Base-by-base conservation (phyloP, 2,329 filamentous ascomycete genomes). In the Fusarium paranaense region DNA sequence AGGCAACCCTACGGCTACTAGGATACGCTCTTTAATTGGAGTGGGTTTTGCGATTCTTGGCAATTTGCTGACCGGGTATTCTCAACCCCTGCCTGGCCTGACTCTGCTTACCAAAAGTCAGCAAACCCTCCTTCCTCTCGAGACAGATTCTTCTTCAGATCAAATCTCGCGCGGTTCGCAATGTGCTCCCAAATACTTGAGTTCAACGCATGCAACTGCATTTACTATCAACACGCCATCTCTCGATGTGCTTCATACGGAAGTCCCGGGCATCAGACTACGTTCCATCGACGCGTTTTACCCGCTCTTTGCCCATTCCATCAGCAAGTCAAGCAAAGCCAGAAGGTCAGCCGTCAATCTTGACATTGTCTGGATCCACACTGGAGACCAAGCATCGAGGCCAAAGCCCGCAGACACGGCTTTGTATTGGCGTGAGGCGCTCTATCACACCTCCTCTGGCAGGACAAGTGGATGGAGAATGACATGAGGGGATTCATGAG, bases 161-260 rank as follows among this genome's bases (percentile, higher is more conserved):
- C 8, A 27, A 50, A 2, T 50, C 25, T 50, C 9, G 2, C 7
- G 5, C 5, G 27, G 4, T 7, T 18, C 25, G 3, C 10, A 25
- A 50, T 50, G 45, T 50, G 45, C 6, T 27, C 25, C 5, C 45
- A 50, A 27, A 50, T 50, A 50, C 45, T 18, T 9, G 27, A n/a
- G 18, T 98, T 94, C 86, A 91, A 94, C 60, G 93, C 92, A 64
- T 97, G 95, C 87, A 89, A 91, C 71, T 97, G 95, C 83, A 87
- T 95, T 75, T 97, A 97, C 86, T 94, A 95, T 86, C 88, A 92
- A 78, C 95, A 97, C 81, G 91, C 93, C 38, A 87, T 97, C 75
- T 94, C 97, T 80, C 92, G 93, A 69, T 98, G 95, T 81, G 86
- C 90, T 42, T 87, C 90, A 20, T 94, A 94, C 80, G 93, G 92